phyloP scores from a whole-genome alignment of 345 rosid genomes.

The Firmiana major region DNA sequence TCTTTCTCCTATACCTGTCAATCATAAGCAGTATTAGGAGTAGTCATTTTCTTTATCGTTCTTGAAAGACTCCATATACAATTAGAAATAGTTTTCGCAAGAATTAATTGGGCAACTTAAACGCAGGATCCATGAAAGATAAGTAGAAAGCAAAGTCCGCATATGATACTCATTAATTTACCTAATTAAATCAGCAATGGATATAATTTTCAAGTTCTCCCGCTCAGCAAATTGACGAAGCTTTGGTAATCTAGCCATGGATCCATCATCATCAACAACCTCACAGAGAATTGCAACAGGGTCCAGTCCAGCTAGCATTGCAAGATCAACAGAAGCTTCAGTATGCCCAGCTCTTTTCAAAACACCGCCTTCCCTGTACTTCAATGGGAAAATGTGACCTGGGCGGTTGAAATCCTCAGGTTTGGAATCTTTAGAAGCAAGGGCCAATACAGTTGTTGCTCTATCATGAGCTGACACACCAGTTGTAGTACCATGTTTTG shows the following conservation, averaged over 20 bases:
- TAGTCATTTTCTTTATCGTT: not conserved
- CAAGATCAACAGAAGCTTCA: constrained; percentile 88
- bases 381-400: constrained; percentile 79
- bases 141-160: not conserved
- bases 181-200: constrained; percentile 86
- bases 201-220: constrained; percentile 62
- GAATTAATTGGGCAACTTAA: not conserved
- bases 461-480: constrained; percentile 90
- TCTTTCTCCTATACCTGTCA: constrained; percentile 79
- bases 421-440: constrained; percentile 74
- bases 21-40: constrained; percentile 5
- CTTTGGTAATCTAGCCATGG: constrained; percentile 84
- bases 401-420: constrained; percentile 90
- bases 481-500: constrained; percentile 82
- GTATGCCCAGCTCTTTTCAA: constrained; percentile 94
- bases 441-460: constrained; percentile 71
- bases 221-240: constrained; percentile 58
- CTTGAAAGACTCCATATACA: not conserved
- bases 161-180: constrained; percentile 16
- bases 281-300: constrained; percentile 84
- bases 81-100: not conserved
- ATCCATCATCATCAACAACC: constrained; percentile 86
- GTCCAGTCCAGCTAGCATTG: constrained; percentile 69
- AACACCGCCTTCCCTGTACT: constrained; percentile 86
- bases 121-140: not conserved